Conservation (phyloP, 192 early-diverging fungal genomes). For the Backusella circina region DNA sequence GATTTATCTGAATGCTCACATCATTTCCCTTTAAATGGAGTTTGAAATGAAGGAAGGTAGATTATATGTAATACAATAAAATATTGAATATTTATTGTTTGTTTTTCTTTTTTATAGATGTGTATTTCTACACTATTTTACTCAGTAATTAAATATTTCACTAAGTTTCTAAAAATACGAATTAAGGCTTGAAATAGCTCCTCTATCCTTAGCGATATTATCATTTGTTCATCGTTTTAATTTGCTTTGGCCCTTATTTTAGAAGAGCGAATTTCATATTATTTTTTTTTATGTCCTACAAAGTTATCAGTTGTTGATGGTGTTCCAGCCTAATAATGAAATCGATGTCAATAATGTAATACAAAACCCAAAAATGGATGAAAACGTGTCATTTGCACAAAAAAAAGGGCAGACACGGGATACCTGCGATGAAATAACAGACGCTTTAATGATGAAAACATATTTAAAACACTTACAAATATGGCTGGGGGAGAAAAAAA, state of each 20-base stretch:
- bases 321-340: neutral
- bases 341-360: neutral
- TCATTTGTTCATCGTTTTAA: neutral
- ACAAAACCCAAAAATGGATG: neutral
- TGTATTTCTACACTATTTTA: neutral
- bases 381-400: neutral
- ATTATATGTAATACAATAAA: neutral
- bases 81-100: neutral
- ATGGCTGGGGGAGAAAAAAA: neutral
- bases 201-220: neutral
- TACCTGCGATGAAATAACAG: neutral
- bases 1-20: neutral
- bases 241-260: neutral
- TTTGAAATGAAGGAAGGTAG: neutral
- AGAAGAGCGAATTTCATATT: neutral
- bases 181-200: neutral
- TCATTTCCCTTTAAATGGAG: neutral
- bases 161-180: neutral
- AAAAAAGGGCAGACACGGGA: slow-evolving; percentile 1
- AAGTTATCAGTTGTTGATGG: neutral
- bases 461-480: neutral
- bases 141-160: neutral
- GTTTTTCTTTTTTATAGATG: neutral
- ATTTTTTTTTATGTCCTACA: neutral
- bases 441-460: neutral